Evolutionary conservation across 23 red algal species (phyloP).

Genomic region (Porphyridium purpureum): DNA sequence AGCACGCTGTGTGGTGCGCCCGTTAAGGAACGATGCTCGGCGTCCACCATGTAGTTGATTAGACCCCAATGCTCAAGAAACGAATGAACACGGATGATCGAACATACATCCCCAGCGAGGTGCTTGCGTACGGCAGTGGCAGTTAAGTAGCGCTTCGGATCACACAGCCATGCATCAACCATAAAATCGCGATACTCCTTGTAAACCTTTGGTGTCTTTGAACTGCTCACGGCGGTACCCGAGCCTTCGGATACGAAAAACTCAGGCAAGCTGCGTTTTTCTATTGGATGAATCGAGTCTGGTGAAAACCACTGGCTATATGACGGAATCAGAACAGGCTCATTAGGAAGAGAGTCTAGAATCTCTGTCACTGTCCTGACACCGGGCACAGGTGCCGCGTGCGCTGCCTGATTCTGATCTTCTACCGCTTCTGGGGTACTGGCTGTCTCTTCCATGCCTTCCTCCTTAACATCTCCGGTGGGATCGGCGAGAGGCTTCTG

Average conservation of each 20-base stretch:
- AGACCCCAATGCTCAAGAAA: slow-evolving; percentile 99
- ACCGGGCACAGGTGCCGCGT: too few species aligned
- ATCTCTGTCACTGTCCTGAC: too few species aligned
- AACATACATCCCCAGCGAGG: slow-evolving; percentile 79
- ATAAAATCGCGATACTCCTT: slow-evolving; percentile 84
- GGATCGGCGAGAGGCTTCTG: too few species aligned
- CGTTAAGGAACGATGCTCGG: too few species aligned
- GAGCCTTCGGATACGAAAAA: slow-evolving; percentile 36
- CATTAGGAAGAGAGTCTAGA: slow-evolving; percentile 24
- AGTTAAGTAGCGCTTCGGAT: slow-evolving; percentile 61
- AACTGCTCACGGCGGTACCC: slow-evolving; percentile 26
- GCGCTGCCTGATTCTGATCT: too few species aligned
- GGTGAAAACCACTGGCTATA: slow-evolving; percentile 70
- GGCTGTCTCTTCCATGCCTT: too few species aligned
- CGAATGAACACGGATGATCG: slow-evolving; percentile 81
- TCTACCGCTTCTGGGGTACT: too few species aligned
- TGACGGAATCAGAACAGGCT: slow-evolving; percentile 57
- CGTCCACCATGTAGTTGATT: slow-evolving; percentile 79
- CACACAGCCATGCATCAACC: slow-evolving; percentile 74
- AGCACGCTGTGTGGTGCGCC: slow-evolving; percentile 17
- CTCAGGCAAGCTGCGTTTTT: slow-evolving; percentile 57
- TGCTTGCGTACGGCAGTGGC: slow-evolving; percentile 67
- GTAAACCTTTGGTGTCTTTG: slow-evolving; percentile 85
- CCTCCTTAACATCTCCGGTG: too few species aligned
- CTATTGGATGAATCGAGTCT: slow-evolving; percentile 81